These are phyloP conservation scores for Boletus barrowsii DNA, from an alignment of 768 basidiomycete species.

Conservation along the genomic window DNA sequence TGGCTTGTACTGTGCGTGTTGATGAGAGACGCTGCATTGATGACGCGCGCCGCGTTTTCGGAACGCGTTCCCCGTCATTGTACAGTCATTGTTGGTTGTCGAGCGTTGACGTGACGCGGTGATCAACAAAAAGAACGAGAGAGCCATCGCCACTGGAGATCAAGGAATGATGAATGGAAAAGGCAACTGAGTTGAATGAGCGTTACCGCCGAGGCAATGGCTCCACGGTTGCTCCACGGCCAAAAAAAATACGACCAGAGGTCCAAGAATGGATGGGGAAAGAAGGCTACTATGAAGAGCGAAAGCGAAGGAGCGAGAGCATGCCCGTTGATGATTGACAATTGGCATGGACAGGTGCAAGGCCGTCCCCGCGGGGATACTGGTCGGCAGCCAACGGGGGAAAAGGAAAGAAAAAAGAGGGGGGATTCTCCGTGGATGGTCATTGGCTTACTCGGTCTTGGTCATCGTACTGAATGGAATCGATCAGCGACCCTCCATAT, in stretches of 20 bases:
- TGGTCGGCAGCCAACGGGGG: too few species aligned
- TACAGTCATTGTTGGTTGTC: not conserved
- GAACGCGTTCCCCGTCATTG: not conserved
- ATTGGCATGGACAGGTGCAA: not conserved
- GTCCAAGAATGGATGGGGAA: not conserved
- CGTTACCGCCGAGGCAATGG: constrained; percentile 5
- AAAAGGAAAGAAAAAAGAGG: too few species aligned
- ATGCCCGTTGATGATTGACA: too few species aligned
- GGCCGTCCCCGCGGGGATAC: constrained; percentile 3
- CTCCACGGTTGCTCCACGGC: not conserved
- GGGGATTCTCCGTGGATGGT: constrained; percentile 1
- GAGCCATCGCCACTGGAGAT: constrained; percentile 5
- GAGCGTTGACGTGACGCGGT: constrained; percentile 9
- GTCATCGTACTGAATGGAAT: too few species aligned
- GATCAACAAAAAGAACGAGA: constrained; percentile 11
- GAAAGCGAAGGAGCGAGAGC: not conserved
- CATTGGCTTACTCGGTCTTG: too few species aligned
- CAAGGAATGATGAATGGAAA: constrained; percentile 5
- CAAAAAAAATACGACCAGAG: not conserved
- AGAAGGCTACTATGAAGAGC: not conserved
- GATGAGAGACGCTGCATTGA: not conserved
- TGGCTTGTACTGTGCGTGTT: not conserved
- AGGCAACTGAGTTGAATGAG: not conserved
- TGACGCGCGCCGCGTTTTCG: not conserved
- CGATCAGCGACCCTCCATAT: too few species aligned